A percentile compares a stretch with the other conserved stretches of the same genome.
These are phyloP conservation scores for Aspergillus aculeatus DNA, from an alignment of 2,329 filamentous ascomycete species.

Conservation along the genomic window DNA sequence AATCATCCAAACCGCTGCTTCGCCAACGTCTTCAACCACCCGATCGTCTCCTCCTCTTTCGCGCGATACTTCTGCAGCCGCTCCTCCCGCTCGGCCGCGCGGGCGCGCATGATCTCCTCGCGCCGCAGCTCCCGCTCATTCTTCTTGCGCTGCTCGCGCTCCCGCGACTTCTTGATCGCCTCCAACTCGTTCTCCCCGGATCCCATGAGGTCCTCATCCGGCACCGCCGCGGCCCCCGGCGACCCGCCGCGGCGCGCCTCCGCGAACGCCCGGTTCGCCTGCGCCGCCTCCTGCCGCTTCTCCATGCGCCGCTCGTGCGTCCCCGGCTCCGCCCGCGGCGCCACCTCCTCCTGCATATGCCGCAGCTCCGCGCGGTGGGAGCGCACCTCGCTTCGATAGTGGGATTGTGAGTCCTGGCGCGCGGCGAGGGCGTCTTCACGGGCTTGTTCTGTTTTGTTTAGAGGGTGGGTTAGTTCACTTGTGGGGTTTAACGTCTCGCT, in stretches of 20 bases:
- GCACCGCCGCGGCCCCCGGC: conserved; percentile 62
- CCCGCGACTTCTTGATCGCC: conserved; percentile 64
- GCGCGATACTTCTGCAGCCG: conserved; percentile 65
- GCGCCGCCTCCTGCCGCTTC: conserved; percentile 72
- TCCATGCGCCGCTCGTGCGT: conserved; percentile 81
- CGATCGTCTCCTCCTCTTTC: conserved; percentile 82
- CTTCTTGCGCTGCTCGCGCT: conserved; percentile 69
- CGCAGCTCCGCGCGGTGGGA: conserved; percentile 36
- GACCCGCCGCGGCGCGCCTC: conserved; percentile 59
- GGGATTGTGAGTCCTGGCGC: conserved; percentile 31
- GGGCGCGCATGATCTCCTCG: conserved; percentile 76
- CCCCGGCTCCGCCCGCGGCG: conserved; percentile 77
- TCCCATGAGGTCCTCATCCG: conserved; percentile 73
- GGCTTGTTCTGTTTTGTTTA: conserved; percentile 26
- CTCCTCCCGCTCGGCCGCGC: conserved; percentile 77
- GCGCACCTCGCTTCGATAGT: conserved; percentile 54
- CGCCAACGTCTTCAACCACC: conserved; percentile 75
- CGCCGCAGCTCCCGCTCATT: conserved; percentile 78
- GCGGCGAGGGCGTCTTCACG: conserved; percentile 30
- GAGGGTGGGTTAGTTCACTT: not conserved
- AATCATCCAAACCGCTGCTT: conserved; percentile 71
- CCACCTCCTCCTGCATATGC: conserved; percentile 65
- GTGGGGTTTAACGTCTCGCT: no score
- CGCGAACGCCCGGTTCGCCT: conserved; percentile 70
- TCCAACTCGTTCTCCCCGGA: conserved; percentile 60